Conservation (phyloP, 768 basidiomycete genomes). For the Cyclocybe cylindracea region DNA sequence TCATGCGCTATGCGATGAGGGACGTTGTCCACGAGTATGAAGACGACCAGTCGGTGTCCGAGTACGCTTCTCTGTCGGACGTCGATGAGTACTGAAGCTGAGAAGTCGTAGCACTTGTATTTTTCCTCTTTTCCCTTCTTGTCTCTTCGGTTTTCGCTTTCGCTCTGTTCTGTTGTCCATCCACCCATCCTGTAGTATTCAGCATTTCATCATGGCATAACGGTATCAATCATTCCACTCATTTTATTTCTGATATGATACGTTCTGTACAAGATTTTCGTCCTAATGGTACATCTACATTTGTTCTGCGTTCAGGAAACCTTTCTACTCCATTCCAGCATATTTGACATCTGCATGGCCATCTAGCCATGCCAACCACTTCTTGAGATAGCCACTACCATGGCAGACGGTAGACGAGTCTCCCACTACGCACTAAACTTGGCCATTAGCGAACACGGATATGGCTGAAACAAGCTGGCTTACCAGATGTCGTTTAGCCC, state of each 20-base stretch:
- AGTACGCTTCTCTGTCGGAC: slow-evolving; percentile 79
- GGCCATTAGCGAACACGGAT: neutral
- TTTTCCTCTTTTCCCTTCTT: no score
- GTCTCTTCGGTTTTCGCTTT: no score
- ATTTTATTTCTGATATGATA: neutral
- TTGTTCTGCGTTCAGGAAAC: neutral
- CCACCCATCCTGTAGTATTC: no score
- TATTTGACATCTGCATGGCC: slow-evolving; percentile 88
- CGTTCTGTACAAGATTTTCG: neutral
- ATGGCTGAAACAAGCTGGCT: slow-evolving; percentile 23
- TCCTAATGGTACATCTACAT: neutral
- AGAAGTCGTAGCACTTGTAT: no score
- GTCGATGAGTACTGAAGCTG: slow-evolving; percentile 65
- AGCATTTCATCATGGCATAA: no score
- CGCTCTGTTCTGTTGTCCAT: no score
- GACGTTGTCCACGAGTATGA: slow-evolving; percentile 85
- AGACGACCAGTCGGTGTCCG: slow-evolving; percentile 71
- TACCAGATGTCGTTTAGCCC: slow-evolving; percentile 86
- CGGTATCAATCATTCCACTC: no score
- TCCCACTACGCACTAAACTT: slow-evolving; percentile 79
- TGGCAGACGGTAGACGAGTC: slow-evolving; percentile 90
- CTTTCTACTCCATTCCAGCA: slow-evolving; percentile 61
- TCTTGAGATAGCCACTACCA: slow-evolving; percentile 81
- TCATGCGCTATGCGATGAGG: slow-evolving; percentile 83
- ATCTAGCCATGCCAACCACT: slow-evolving; percentile 92